Percentiles rank a stretch among this genome's conserved stretches.
These are phyloP conservation scores for Tympanopsis confertula DNA, from an alignment of 2,329 filamentous ascomycete species.

Conservation along the genomic window DNA sequence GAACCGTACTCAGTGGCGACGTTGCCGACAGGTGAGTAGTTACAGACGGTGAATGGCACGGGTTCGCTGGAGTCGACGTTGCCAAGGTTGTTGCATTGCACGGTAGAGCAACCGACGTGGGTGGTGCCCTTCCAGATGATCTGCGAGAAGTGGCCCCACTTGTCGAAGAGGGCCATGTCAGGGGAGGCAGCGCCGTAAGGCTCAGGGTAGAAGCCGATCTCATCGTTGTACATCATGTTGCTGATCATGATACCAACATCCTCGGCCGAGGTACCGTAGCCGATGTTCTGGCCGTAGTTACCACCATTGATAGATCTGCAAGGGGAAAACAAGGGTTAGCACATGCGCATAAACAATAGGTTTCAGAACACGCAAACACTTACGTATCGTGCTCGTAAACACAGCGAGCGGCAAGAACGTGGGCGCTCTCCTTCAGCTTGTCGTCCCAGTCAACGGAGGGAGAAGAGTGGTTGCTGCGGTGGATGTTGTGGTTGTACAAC, in stretches of 20 bases:
- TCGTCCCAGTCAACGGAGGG: constrained; percentile 52
- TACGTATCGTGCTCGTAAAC: constrained; percentile 68
- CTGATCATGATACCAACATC: constrained; percentile 36
- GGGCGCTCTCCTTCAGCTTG: constrained; percentile 51
- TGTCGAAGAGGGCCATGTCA: constrained; percentile 47
- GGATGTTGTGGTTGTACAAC: constrained; percentile 71
- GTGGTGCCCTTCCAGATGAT: constrained; percentile 57
- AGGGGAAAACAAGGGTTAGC: constrained; percentile 1
- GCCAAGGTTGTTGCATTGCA: constrained; percentile 36
- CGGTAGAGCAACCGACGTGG: constrained; percentile 49
- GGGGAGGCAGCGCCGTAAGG: constrained; percentile 32
- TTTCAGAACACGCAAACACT: constrained; percentile 29
- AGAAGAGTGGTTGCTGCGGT: constrained; percentile 73
- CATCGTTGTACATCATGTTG: constrained; percentile 71
- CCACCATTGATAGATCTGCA: constrained; percentile 37
- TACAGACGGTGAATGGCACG: constrained; percentile 75
- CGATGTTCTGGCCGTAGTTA: constrained; percentile 86
- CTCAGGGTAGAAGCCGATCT: constrained; percentile 44
- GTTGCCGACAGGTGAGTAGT: constrained; percentile 48
- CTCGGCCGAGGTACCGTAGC: constrained; percentile 39
- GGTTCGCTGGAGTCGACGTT: constrained; percentile 34
- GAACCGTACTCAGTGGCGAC: background rate
- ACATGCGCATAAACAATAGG: too few relatives aligned
- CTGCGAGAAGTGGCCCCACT: constrained; percentile 68
- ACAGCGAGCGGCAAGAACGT: constrained; percentile 52